A percentile compares a stretch with the other conserved stretches of the same genome.
phyloP scores from a whole-genome alignment of 371 early-diverging fungal genomes.

The Choanephora cucurbitarum region DNA sequence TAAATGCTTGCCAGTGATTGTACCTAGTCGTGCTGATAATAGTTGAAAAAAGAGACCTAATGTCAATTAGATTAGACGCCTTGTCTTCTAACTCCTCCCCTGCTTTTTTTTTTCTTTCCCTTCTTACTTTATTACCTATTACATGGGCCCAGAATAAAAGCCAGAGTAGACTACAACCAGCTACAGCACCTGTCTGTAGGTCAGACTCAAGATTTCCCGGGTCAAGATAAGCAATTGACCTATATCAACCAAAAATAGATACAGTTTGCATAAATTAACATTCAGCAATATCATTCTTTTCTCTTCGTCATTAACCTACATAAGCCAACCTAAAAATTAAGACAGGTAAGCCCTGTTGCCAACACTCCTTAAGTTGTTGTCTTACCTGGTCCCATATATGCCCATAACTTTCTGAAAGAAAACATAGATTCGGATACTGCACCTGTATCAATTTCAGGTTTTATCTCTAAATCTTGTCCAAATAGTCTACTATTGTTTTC shows the following conservation, averaged over 20 bases:
- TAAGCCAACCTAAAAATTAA: slow-evolving; percentile 38
- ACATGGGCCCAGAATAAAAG: slow-evolving; percentile 67
- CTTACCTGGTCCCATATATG: slow-evolving; percentile 59
- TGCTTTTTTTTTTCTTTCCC: too few relatives aligned
- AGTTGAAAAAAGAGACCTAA: slow-evolving; percentile 62
- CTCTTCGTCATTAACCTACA: slow-evolving; percentile 24
- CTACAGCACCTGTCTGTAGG: slow-evolving; percentile 68
- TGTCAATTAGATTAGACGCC: not conserved
- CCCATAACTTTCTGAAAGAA: slow-evolving; percentile 54
- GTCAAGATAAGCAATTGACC: slow-evolving; percentile 75
- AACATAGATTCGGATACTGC: slow-evolving; percentile 32
- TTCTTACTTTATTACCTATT: slow-evolving; percentile 38
- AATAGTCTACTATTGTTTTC: slow-evolving; percentile 4
- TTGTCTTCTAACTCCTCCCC: too few relatives aligned
- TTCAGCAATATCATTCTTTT: not conserved
- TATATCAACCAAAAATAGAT: slow-evolving; percentile 14
- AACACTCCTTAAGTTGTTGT: not conserved
- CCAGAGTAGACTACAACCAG: slow-evolving; percentile 69
- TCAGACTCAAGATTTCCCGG: slow-evolving; percentile 80
- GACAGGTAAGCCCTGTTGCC: not conserved
- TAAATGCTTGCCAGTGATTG: slow-evolving; percentile 67
- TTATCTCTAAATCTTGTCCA: slow-evolving; percentile 42
- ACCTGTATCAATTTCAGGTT: slow-evolving; percentile 48
- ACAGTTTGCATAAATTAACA: not conserved
- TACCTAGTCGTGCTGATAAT: slow-evolving; percentile 65